These are phyloP conservation scores for Nemophila menziesii DNA, from an alignment of 257 asterid species.

Conservation along the genomic window DNA sequence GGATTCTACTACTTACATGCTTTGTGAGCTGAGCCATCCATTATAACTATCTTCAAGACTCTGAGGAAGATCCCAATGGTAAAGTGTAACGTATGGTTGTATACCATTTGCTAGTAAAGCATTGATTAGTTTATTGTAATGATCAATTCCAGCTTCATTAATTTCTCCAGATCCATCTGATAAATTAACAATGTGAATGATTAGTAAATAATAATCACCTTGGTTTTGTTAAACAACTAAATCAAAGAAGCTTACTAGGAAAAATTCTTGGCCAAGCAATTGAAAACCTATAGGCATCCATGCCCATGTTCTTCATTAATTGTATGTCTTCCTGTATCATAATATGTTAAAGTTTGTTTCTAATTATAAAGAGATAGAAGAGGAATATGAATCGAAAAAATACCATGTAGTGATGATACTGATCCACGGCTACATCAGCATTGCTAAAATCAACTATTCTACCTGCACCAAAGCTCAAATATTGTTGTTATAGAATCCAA, in stretches of 20 bases:
- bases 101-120: constrained; percentile 61
- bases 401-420: constrained; percentile 61
- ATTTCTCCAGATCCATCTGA: constrained; percentile 73
- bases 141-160: constrained; percentile 77
- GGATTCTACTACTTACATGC: constrained; percentile 33
- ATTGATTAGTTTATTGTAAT: constrained; percentile 66
- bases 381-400: not conserved
- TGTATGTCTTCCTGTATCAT: constrained; percentile 57
- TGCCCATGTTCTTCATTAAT: constrained; percentile 75
- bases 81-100: constrained; percentile 72
- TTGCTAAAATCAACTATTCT: constrained; percentile 64
- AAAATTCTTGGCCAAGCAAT: constrained; percentile 86
- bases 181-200: not conserved
- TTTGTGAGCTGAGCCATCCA: constrained; percentile 63
- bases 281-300: constrained; percentile 91
- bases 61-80: constrained; percentile 96
- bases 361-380: not conserved
- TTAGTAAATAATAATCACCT: too few species aligned
- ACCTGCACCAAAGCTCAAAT: constrained; percentile 24
- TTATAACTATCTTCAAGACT: constrained; percentile 49
- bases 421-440: constrained; percentile 75
- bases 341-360: not conserved
- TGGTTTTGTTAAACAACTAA: too few species aligned
- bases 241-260: constrained; percentile 53
- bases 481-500: too few species aligned